Percentiles rank a stretch among this genome's conserved stretches.
Evolutionary conservation across 805 yeast species (phyloP).

Genomic region (Middelhovenomyces tepae): DNA sequence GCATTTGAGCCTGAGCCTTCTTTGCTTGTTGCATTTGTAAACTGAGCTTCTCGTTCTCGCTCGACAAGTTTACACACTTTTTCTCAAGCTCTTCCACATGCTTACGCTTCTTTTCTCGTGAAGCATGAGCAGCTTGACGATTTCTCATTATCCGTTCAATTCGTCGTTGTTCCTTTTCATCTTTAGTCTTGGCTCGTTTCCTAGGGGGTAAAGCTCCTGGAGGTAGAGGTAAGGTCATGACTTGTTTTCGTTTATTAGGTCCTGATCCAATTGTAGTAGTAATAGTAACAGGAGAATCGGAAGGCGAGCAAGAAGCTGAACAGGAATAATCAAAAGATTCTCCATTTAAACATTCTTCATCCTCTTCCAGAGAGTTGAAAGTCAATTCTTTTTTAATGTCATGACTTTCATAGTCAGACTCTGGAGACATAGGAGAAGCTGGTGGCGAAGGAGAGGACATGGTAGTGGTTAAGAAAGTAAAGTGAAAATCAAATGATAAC

Average conservation of each 20-base stretch:
- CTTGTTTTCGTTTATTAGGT: constrained; percentile 23
- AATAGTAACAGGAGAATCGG: constrained; percentile 8
- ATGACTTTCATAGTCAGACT: too few species aligned
- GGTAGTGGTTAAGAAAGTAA: too few species aligned
- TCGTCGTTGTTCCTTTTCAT: constrained; percentile 94
- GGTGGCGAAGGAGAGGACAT: too few species aligned
- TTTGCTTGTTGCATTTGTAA: constrained; percentile 12
- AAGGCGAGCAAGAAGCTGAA: too few species aligned
- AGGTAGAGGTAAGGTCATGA: constrained; percentile 27
- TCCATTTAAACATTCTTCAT: too few species aligned
- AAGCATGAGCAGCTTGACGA: constrained; percentile 95
- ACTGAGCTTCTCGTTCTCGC: constrained; percentile 22
- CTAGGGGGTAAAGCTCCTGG: constrained; percentile 72
- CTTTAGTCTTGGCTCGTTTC: constrained; percentile 91
- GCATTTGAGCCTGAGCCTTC: constrained; percentile 11
- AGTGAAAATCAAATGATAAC: too few species aligned
- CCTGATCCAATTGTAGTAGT: constrained; percentile 14
- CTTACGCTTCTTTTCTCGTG: constrained; percentile 90
- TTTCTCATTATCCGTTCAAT: constrained; percentile 88
- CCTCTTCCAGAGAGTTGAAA: too few species aligned
- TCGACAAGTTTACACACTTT: constrained; percentile 28
- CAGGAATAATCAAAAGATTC: too few species aligned
- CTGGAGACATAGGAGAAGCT: too few species aligned
- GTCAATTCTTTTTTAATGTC: too few species aligned
- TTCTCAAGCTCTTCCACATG: constrained; percentile 80